These are phyloP conservation scores for Pythium chondricola DNA, from an alignment of 352 stramenopile genomes.

Conservation along the genomic window DNA sequence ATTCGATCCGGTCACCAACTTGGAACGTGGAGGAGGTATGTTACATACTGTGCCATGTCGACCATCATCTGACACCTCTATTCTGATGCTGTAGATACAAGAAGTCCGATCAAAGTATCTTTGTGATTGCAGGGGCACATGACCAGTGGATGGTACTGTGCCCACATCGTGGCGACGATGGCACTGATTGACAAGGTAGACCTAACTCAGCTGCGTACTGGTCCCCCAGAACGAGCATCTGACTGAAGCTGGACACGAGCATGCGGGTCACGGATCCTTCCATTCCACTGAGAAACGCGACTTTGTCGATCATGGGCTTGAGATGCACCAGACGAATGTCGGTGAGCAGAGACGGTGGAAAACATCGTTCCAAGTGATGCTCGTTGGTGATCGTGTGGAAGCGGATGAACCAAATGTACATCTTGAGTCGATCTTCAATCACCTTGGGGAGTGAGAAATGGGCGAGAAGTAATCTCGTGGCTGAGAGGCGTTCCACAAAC, in stretches of 20 bases:
- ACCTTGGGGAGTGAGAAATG: conserved; percentile 34
- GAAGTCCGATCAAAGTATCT: no score
- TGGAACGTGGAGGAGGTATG: no score
- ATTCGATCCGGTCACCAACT: no score
- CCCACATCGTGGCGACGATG: no score
- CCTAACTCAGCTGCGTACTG: conserved; percentile 36
- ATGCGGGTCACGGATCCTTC: conserved; percentile 41
- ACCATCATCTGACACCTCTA: no score
- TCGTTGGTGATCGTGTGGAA: conserved; percentile 57
- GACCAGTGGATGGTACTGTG: no score
- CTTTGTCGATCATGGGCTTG: conserved; percentile 46
- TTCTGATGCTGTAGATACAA: no score
- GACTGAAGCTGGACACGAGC: conserved; percentile 43
- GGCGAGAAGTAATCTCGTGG: conserved; percentile 29
- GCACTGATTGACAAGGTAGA: no score
- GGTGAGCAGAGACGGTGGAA: conserved; percentile 44
- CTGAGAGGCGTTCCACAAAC: conserved; percentile 42
- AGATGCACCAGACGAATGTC: conserved; percentile 46
- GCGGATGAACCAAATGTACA: conserved; percentile 44
- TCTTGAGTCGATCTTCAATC: conserved; percentile 33
- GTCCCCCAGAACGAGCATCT: conserved; percentile 32
- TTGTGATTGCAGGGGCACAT: no score
- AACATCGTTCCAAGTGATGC: conserved; percentile 30
- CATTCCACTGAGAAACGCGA: conserved; percentile 42
- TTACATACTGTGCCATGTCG: no score